phyloP scores from a whole-genome alignment of 352 stramenopile genomes.

The Phytophthora hibernalis region DNA sequence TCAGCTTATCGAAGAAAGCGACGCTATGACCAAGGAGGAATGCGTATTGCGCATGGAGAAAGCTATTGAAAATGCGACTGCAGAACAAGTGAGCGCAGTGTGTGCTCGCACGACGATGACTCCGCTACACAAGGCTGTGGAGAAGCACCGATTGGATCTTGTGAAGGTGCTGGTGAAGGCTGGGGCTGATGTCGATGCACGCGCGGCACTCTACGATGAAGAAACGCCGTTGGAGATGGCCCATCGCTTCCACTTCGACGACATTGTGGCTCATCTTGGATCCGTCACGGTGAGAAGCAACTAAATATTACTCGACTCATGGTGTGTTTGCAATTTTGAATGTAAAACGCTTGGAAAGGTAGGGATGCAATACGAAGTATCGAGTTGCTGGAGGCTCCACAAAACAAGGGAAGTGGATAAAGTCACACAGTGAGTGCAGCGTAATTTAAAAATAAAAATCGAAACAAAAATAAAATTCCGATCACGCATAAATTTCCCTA shows the following conservation, averaged over 20 bases:
- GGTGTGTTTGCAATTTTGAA: too few species aligned
- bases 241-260: slow-evolving; percentile 54
- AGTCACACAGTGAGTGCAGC: too few species aligned
- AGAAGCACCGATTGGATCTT: slow-evolving; percentile 62
- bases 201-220: slow-evolving; percentile 64
- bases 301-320: slow-evolving; percentile 8
- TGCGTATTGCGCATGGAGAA: slow-evolving; percentile 21
- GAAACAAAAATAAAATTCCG: too few species aligned
- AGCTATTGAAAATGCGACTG: slow-evolving; percentile 22
- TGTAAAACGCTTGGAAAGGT: too few species aligned
- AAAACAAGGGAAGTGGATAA: too few species aligned
- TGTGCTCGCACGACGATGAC: slow-evolving; percentile 70
- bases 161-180: slow-evolving; percentile 50
- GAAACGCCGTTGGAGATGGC: slow-evolving; percentile 72
- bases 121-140: slow-evolving; percentile 70
- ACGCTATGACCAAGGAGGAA: slow-evolving; percentile 15
- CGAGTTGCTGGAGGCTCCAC: not conserved
- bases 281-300: slow-evolving; percentile 14
- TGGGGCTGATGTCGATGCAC: slow-evolving; percentile 47
- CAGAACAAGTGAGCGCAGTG: slow-evolving; percentile 42
- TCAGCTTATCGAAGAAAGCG: slow-evolving; percentile 48
- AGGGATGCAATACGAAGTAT: not conserved
- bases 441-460: too few species aligned
- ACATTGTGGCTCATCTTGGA: slow-evolving; percentile 46
- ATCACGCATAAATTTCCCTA: too few species aligned